Base-by-base conservation (phyloP, 345 rosid genomes). In the Gossypium arboreum region DNA sequence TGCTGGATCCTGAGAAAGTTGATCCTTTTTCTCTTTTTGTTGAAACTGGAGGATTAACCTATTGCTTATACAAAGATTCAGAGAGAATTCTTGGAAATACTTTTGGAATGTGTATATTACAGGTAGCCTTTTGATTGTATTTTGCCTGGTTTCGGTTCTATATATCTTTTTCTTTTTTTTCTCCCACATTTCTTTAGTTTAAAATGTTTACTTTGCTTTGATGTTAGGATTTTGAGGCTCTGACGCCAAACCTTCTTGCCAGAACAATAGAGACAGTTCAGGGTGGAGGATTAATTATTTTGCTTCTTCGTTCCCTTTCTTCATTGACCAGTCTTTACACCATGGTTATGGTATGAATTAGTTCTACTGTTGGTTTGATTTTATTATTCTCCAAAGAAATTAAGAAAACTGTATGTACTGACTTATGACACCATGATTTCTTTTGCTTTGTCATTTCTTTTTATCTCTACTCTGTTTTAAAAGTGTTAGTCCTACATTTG, bases 221-320 rank as follows among this genome's bases (percentile, higher is more conserved):
- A 34, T 61, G 60, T 68, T 83, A 94, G 99, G 99, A 95, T 80
- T 95, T 95, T 84, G 98, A 92, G 85, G 99, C 99, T 39, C 74
- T 95, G 78, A 92, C 99, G 47, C 99, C 98, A 25, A 95, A 95
- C 87, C 89, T 95, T 43, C 84, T 92, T 68, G 99, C 98, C 22
- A 92, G 99, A 80, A 95, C 99, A 3, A 90, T 93, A 71, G 99
- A 95, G 82, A 95, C 99, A 20, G 99, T 95, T 65, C 91, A 95
- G 79, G 99, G 99, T 72, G 99, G 98, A 59, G 99, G 99, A 66
- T 68, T 95, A 77, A 81, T 95, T 79, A 82, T 95, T 12, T 78
- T 95, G 81, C 79, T 95, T 77, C 86, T 95, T 15, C 92, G 91
- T 39, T 91, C 97, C 75, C 95, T 95, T 59, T 77, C 89, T 50